Evolutionary conservation across 1,284 basidiomycete species (phyloP).

Genomic region (Cerrena zonata): DNA sequence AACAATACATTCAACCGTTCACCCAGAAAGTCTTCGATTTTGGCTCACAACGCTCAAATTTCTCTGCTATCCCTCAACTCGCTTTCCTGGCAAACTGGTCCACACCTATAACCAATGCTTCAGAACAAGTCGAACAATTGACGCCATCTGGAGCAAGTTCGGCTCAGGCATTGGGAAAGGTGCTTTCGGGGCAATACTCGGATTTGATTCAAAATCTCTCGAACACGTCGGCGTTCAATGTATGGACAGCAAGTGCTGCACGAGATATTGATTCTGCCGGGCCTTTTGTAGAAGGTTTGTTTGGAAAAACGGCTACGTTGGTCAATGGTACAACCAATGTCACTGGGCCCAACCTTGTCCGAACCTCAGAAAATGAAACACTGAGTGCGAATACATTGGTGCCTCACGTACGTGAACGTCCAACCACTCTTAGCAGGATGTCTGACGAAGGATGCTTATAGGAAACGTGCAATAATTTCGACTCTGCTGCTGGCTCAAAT

Average conservation of each 20-base stretch:
- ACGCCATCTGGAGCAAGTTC: conserved; percentile 16
- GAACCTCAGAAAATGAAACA: conserved; percentile 16
- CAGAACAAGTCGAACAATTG: conserved; percentile 18
- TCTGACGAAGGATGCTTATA: background rate
- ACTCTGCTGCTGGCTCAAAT: conserved; percentile 16
- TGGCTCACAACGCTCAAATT: conserved; percentile 5
- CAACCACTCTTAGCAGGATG: background rate
- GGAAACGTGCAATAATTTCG: conserved; percentile 15
- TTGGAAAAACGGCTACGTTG: background rate
- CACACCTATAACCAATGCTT: conserved; percentile 18
- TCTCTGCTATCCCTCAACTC: conserved; percentile 12
- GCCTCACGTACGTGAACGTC: conserved; percentile 14
- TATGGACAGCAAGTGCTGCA: conserved; percentile 18
- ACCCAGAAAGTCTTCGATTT: conserved; percentile 18
- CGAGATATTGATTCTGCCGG: conserved; percentile 15
- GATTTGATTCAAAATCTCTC: conserved; percentile 9
- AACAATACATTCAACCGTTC: conserved; percentile 18
- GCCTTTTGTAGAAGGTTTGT: conserved; percentile 16
- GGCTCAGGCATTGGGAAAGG: conserved; percentile 15
- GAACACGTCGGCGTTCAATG: conserved; percentile 8
- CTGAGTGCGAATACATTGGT: conserved; percentile 18
- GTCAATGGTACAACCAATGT: background rate
- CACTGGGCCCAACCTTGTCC: conserved; percentile 10
- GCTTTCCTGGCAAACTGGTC: conserved; percentile 10
- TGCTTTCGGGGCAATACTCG: conserved; percentile 14